Conservation (phyloP, 208 protist species). For the Acanthamoeba castellanii region DNA sequence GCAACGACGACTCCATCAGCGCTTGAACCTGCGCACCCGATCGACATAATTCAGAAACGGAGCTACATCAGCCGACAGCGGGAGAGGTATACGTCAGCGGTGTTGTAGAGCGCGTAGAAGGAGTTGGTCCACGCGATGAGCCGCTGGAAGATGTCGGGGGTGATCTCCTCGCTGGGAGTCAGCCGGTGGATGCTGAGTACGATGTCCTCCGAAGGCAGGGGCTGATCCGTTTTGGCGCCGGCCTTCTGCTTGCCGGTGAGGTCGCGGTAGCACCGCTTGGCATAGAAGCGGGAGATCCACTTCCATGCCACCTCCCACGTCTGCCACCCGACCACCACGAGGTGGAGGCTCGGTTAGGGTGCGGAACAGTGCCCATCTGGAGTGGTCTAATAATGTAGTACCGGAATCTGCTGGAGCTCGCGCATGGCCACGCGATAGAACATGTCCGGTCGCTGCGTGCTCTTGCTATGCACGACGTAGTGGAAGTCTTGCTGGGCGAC, state of each 20-base stretch:
- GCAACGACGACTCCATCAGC: neutral
- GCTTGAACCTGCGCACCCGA: neutral
- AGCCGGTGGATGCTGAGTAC: neutral
- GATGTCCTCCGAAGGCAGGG: neutral
- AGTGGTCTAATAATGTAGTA: neutral
- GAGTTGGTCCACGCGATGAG: neutral
- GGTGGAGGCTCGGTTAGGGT: no score
- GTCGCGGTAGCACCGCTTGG: slow-evolving; percentile 21
- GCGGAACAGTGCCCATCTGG: neutral
- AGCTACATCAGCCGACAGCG: neutral
- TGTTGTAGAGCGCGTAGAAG: neutral
- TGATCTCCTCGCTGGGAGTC: neutral
- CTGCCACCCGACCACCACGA: neutral
- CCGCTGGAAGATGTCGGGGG: neutral
- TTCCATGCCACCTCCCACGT: neutral
- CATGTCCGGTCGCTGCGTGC: slow-evolving; percentile 27
- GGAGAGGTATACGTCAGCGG: neutral
- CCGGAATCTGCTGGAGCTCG: neutral
- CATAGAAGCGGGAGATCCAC: neutral
- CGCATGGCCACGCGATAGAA: neutral
- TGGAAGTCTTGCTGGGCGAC: neutral
- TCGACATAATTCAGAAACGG: no score
- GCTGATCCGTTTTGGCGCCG: neutral
- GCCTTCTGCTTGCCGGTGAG: neutral
- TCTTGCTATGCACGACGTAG: slow-evolving; percentile 41